Evolutionary conservation across 352 stramenopile species (phyloP).

Genomic region (Phytophthora gonapodyides): DNA sequence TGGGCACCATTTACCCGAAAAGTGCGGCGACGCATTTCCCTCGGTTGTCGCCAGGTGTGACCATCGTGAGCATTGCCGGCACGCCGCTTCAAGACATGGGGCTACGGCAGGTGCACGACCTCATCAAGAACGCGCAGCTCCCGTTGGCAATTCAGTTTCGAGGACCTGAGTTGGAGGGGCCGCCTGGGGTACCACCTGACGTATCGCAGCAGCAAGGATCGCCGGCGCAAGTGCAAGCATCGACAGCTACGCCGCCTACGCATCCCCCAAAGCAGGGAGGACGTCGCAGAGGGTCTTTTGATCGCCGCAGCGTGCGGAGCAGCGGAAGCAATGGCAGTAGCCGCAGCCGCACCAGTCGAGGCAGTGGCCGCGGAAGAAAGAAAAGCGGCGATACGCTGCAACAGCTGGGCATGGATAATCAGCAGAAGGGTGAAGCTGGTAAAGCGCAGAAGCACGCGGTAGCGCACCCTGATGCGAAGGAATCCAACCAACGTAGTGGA

Average conservation of each 20-base stretch:
- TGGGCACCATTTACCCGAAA: conserved; percentile 86
- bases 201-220: conserved; percentile 16
- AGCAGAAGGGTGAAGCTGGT: conserved; percentile 19
- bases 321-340: conserved; percentile 39
- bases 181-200: conserved; percentile 15
- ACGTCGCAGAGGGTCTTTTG: conserved; percentile 28
- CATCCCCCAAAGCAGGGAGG: conserved; percentile 19
- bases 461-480: conserved; percentile 15
- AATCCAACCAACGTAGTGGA: conserved; percentile 63
- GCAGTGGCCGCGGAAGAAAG: conserved; percentile 29
- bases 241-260: conserved; percentile 5
- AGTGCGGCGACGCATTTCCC: conserved; percentile 78
- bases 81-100: conserved; percentile 60
- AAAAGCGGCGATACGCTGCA: conserved; percentile 14
- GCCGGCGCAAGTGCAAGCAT: conserved; percentile 5
- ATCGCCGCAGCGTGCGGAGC: conserved; percentile 33
- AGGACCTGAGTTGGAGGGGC: conserved; percentile 25
- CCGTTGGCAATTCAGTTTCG: conserved; percentile 75
- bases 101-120: conserved; percentile 82
- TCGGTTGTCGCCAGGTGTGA: conserved; percentile 67
- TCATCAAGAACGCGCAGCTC: conserved; percentile 78
- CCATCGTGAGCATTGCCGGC: conserved; percentile 75
- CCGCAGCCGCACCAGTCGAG: conserved; percentile 37
- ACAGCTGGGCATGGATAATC: conserved; percentile 20
- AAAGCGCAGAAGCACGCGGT: conserved; percentile 2